Evolutionary conservation across 495 filamentous ascomycete species (phyloP), one percentile per base, ranked within the genome.

Genomic region (Lasiosphaeria hispida): DNA sequence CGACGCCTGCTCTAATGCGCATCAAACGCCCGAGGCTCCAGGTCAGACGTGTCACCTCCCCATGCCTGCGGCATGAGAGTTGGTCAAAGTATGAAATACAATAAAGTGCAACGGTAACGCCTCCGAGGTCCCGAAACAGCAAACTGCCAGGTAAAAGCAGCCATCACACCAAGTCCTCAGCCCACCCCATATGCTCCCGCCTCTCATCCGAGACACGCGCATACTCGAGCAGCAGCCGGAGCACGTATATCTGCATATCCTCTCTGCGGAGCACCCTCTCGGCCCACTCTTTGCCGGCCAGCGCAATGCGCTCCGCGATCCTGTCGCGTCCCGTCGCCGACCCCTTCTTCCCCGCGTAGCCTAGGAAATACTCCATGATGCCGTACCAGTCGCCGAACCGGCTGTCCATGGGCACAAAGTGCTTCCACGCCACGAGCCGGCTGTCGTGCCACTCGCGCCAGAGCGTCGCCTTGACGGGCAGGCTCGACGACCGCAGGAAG

Each of bases 361-460:
- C 89, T 5, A 90, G 60, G 68, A 93, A 92, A 65, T 91, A 93
- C 57, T 88, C 84, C 80, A 93, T 83, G 10, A 93, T 80, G 2
- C 83, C 85, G 53, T 85, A 92, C 52, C 90, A 75, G 67, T 95
- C 90, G 37, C 83, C 77, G 58, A 87, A 92, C 13, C 85, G 80
- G 64, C 86, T 91, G 65, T 93, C 90, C 87, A 94, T 89, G 1
- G 90, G 90, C n/a, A 91, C 86, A 61, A 85, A 91, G 62, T 91
- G 87, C 53, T 81, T 81, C 87, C 87, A 90, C 10, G 85, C 77
- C 17, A 87, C 76, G 7, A 91, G 71, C 17, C 87, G 72, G 37
- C 79, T 82, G 63, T 91, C 87, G 57, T 90, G 87, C 87, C 87
- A 90, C 70, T 90, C 88, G 9, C 82, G 75, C 77, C 87, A 90